These are phyloP conservation scores for Neurospora sp. DNA, from an alignment of 495 filamentous ascomycete species.

Conservation along the genomic window DNA sequence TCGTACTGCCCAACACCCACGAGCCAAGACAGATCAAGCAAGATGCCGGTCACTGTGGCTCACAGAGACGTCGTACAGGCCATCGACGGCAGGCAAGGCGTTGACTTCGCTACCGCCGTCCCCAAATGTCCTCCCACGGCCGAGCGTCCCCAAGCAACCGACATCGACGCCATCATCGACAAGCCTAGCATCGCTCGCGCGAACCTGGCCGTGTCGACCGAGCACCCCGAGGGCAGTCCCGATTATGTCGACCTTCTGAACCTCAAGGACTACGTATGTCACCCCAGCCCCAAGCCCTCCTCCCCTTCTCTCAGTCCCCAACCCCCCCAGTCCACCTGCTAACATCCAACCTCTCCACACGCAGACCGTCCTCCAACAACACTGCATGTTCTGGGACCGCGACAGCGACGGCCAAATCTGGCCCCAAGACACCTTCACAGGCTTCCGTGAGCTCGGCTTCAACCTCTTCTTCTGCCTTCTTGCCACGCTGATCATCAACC, in stretches of 20 bases:
- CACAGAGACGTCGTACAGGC: neutral
- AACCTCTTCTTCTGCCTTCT: slow-evolving; percentile 34
- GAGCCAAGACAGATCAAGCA: neutral
- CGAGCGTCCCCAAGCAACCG: slow-evolving; percentile 8
- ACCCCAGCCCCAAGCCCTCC: neutral
- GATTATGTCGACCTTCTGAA: neutral
- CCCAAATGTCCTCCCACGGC: neutral
- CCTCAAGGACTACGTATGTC: slow-evolving; percentile 1
- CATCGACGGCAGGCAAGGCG: neutral
- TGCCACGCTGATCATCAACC: slow-evolving; percentile 37
- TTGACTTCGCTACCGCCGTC: slow-evolving; percentile 5
- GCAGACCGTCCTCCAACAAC: slow-evolving; percentile 40
- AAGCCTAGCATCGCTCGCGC: slow-evolving; percentile 21
- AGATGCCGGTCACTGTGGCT: neutral
- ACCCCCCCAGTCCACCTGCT: neutral
- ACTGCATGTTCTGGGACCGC: slow-evolving; percentile 41
- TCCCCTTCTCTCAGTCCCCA: neutral
- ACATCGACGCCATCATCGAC: slow-evolving; percentile 3
- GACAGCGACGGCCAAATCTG: slow-evolving; percentile 39
- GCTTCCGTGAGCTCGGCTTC: slow-evolving; percentile 44
- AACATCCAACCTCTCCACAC: slow-evolving; percentile 1
- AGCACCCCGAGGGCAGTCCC: slow-evolving; percentile 22
- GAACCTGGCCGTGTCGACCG: slow-evolving; percentile 24
- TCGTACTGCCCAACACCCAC: neutral
- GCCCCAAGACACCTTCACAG: slow-evolving; percentile 42